Evolutionary conservation across 2,329 filamentous ascomycete genomes (phyloP).

Genomic region (Hypoxylon sp.): DNA sequence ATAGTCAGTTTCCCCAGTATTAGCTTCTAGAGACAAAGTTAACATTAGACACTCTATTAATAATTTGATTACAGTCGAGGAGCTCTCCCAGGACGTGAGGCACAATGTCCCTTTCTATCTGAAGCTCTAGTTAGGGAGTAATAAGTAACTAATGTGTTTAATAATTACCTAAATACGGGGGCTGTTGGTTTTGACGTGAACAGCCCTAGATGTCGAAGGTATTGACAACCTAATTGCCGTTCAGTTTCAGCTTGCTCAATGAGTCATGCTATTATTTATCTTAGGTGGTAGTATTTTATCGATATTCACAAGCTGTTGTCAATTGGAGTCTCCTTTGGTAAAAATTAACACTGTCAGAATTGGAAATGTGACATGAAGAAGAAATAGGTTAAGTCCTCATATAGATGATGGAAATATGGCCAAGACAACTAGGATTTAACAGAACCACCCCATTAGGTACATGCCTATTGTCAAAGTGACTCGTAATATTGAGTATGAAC

Average conservation of each 20-base stretch:
- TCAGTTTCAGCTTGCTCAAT: background rate
- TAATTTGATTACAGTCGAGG: conserved; percentile 4
- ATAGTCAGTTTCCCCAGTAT: background rate
- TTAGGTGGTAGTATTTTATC: background rate
- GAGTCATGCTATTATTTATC: background rate
- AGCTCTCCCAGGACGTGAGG: background rate
- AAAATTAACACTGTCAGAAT: background rate
- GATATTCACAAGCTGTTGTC: background rate
- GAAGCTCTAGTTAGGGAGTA: background rate
- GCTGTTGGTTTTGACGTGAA: background rate
- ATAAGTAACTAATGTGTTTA: background rate
- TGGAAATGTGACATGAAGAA: background rate
- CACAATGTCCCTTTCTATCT: background rate
- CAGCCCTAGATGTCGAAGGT: background rate
- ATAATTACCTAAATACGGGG: background rate
- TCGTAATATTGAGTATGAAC: background rate
- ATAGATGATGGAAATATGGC: background rate
- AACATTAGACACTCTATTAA: background rate
- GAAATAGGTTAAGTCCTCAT: background rate
- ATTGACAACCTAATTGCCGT: background rate
- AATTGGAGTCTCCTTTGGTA: background rate
- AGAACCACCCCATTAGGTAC: background rate
- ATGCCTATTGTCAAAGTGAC: background rate
- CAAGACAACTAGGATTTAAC: background rate
- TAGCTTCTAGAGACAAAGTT: background rate